Base-by-base conservation (phyloP, 306 rosid species). In the Vigna angularis region DNA sequence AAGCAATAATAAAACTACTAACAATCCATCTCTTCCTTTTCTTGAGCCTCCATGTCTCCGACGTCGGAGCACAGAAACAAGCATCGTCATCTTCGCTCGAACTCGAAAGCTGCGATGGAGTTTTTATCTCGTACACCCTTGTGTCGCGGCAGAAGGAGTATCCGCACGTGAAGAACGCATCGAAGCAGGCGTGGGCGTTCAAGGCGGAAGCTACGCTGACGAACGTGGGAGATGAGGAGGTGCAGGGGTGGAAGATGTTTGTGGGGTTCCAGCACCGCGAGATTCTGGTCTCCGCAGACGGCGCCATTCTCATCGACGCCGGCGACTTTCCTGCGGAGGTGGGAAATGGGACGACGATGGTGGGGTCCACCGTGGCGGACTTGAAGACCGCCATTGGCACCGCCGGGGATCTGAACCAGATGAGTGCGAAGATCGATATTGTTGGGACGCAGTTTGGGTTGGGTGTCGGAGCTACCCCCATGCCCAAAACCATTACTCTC, bases 101-200 rank as follows among this genome's bases (percentile, higher is more conserved):
- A 61, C 59, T 79, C 1, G 87, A 84, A 0, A 49, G n/a, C 26
- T 95, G 98, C 56, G 75, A 92, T 6, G 98, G 98, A 3, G 84
- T 95, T 14, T 95, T 91, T 79, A 40, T 95, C 64, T 72, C 93
- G 2, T 95, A 95, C 82, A 68, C 56, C 3, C 85, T 95, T 40
- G 2, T 32, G 0, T 68, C 80, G 0, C 74, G 96, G 1, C 83
- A 61, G 75, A 95, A 88, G 81, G 89, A 80, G 61, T 79, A 38
- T 7, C 99, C 99, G 0, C 88, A 61, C 40, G 59, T 85, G 78
- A 93, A 87, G 42, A 93, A 91, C 74, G 77, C 77, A 36, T 58
- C 96, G 16, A 93, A 91, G 0, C 99, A 95, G 73, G 79, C 99
- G 0, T 95, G 98, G 97, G 89, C 96, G 20, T 95, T 95, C 66